Base-by-base conservation (phyloP, 441 rosid species). In the Corymbia citriodora region DNA sequence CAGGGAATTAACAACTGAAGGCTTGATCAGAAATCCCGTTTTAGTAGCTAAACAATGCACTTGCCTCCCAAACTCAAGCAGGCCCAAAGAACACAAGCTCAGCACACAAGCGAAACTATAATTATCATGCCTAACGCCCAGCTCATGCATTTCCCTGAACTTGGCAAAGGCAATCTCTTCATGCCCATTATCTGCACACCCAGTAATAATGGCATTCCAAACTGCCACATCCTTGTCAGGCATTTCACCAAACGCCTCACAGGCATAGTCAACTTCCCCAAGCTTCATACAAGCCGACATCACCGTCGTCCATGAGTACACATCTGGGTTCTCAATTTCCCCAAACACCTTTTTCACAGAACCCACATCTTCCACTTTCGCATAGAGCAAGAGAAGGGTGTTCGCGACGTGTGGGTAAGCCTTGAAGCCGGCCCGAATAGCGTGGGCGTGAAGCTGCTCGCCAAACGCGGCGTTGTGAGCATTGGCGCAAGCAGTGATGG, bases 141-240 rank as follows among this genome's bases (percentile, higher is more conserved):
- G 59, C 89, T 72, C 87, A 87, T 94, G 95, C 98, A 96, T 96
- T 90, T 95, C 94, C 89, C 88, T 91, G 88, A 97, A 96, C 87
- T 96, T 90, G 54, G 87, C 90, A 65, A 96, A 91, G 59, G 94
- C 96, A 79, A 91, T 93, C 50, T 92, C 95, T 68, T 91, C 93
- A 81, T 87, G 89, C 55, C 96, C 95, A 85, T 90, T 93, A 87
- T 95, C 97, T 90, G 95, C 88, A 83, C 95, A 95, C 88, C 98
- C 98, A 21, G 96, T 96, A 88, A 97, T 93, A 95, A 97, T 92
- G 11, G 97, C 98, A 88, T 97, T 97, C 97, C 98, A 96, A 40
- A 95, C 90, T 0, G 96, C 93, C 88, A 93, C 94, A 79, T 94
- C 94, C 89, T 91, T 93, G 0, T 87, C 70, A 21, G 94, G 96